These are phyloP conservation scores for Ganoderma meredithae DNA, from an alignment of 1,284 basidiomycete species.

Conservation along the genomic window DNA sequence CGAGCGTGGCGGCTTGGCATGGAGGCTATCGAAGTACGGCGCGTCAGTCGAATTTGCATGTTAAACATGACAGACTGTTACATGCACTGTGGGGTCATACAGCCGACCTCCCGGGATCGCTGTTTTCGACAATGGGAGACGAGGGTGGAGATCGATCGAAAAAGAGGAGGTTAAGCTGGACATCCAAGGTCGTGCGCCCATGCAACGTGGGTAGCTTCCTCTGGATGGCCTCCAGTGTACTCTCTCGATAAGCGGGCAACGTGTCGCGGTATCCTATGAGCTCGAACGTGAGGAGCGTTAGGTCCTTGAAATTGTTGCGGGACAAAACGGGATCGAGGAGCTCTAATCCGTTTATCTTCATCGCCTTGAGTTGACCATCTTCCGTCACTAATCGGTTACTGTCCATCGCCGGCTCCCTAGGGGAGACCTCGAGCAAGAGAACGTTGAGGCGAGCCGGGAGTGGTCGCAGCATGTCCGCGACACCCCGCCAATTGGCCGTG, in stretches of 20 bases:
- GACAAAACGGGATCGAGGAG: background rate
- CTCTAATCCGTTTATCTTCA: background rate
- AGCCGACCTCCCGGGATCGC: background rate
- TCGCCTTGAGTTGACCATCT: background rate
- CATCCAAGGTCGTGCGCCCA: background rate
- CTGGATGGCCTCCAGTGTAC: background rate
- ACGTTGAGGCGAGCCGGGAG: background rate
- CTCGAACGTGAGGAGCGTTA: background rate
- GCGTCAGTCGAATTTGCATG: no score
- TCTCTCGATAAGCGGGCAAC: background rate
- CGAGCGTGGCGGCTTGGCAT: no score
- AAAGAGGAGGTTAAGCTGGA: background rate
- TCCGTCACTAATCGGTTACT: background rate
- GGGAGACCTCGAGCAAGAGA: background rate
- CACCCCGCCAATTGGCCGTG: background rate
- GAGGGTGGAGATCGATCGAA: background rate
- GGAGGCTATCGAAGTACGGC: no score
- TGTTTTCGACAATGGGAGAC: background rate
- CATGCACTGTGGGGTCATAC: background rate
- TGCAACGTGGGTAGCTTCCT: background rate
- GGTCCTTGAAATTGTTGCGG: background rate
- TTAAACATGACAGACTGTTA: no score
- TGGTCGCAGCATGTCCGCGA: background rate
- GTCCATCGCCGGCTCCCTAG: background rate
- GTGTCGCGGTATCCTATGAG: background rate